phyloP scores from a whole-genome alignment of 2,329 filamentous ascomycete species.

The Fusarium hainanense region DNA sequence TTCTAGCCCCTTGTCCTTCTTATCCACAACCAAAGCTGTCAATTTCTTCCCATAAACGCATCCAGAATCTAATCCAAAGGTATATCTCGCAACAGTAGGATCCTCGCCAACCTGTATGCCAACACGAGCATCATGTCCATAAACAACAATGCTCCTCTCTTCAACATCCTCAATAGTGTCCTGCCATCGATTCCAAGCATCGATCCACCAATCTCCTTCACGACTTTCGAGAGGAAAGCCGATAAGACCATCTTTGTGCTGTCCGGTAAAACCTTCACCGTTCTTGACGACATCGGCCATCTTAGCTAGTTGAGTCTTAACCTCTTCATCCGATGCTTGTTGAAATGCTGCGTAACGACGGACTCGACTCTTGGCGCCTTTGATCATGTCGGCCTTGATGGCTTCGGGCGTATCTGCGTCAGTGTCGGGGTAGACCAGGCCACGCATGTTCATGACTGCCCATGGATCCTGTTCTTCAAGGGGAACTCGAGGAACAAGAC shows the following conservation, averaged over 20 bases:
- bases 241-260: not conserved
- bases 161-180: slow-evolving; percentile 14
- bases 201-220: slow-evolving; percentile 29
- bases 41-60: slow-evolving; percentile 72
- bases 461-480: slow-evolving; percentile 77
- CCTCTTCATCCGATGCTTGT: not conserved
- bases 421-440: slow-evolving; percentile 64
- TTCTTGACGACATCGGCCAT: not conserved
- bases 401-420: slow-evolving; percentile 1
- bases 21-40: slow-evolving; percentile 30
- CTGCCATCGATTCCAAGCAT: slow-evolving; percentile 38
- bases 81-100: slow-evolving; percentile 61
- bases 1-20: not conserved
- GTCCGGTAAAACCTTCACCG: not conserved
- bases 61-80: slow-evolving; percentile 83
- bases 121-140: slow-evolving; percentile 81
- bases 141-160: slow-evolving; percentile 73
- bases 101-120: slow-evolving; percentile 63
- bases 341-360: slow-evolving; percentile 15
- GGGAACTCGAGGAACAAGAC: slow-evolving; percentile 77
- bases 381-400: slow-evolving; percentile 18
- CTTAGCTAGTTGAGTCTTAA: not conserved
- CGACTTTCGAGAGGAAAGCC: slow-evolving; percentile 28
- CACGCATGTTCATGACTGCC: slow-evolving; percentile 89
- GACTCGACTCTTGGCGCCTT: slow-evolving; percentile 26